phyloP scores from a whole-genome alignment of 2,329 filamentous ascomycete genomes.

The Endocalyx cinctus region DNA sequence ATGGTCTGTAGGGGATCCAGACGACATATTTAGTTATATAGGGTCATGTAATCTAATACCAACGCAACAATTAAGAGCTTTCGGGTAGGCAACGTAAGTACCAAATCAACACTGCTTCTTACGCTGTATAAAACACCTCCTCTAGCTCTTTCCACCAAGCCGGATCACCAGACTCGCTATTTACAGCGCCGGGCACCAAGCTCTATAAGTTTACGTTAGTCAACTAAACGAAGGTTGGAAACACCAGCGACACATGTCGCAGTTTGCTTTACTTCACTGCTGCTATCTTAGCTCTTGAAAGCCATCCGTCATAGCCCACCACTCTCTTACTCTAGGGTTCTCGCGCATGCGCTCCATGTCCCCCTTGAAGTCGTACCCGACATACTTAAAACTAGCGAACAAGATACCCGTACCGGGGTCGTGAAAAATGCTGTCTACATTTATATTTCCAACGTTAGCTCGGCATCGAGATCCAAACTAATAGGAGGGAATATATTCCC shows the following conservation, averaged over 20 bases:
- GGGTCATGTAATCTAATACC: too few species aligned
- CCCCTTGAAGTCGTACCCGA: conserved; percentile 65
- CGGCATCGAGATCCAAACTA: background rate
- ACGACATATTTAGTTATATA: too few species aligned
- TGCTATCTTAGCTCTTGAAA: conserved; percentile 60
- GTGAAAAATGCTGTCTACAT: conserved; percentile 66
- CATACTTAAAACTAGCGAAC: conserved; percentile 74
- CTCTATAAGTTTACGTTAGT: conserved; percentile 19
- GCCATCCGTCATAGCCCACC: conserved; percentile 77
- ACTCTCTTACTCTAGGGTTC: conserved; percentile 68
- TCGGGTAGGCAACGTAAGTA: too few species aligned
- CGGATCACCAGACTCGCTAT: conserved; percentile 55
- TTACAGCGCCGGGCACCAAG: conserved; percentile 54
- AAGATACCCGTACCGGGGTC: conserved; percentile 59
- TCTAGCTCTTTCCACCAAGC: conserved; percentile 66
- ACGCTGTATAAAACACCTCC: conserved; percentile 63
- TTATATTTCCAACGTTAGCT: background rate
- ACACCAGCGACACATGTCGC: too few species aligned
- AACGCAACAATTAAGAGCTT: too few species aligned
- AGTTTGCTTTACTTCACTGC: too few species aligned
- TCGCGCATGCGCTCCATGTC: conserved; percentile 75
- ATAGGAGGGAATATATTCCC: background rate
- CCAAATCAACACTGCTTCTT: too few species aligned
- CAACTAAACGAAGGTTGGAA: too few species aligned
- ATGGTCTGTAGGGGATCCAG: too few species aligned